These are phyloP conservation scores for Neoboletus subvelutipes DNA, from an alignment of 768 basidiomycete species.

Conservation along the genomic window DNA sequence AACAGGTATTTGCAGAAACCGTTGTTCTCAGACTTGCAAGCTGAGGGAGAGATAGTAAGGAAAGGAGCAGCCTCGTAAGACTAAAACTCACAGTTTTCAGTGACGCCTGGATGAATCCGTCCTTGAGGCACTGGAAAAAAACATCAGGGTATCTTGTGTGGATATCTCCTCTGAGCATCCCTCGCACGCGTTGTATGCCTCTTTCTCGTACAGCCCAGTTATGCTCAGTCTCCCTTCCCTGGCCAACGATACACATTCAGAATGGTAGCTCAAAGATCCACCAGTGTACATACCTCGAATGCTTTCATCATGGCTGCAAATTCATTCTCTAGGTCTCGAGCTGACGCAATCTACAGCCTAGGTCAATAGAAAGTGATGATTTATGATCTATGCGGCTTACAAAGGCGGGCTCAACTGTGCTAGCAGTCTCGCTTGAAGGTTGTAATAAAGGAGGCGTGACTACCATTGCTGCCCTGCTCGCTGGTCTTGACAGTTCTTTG, in stretches of 20 bases:
- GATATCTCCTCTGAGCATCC: conserved; percentile 87
- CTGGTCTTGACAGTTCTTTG: conserved; percentile 53
- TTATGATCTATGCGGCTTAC: conserved; percentile 41
- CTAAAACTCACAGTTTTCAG: conserved; percentile 72
- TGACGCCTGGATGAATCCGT: conserved; percentile 77
- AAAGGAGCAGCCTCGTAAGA: neutral
- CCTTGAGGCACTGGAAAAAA: conserved; percentile 74
- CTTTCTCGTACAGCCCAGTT: conserved; percentile 89
- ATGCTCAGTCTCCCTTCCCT: conserved; percentile 97
- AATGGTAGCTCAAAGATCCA: neutral
- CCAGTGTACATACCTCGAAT: conserved; percentile 64
- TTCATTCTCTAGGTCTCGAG: conserved; percentile 81
- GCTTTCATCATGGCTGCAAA: conserved; percentile 74
- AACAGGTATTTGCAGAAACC: conserved; percentile 74
- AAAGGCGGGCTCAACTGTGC: conserved; percentile 64
- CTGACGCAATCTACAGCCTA: conserved; percentile 71
- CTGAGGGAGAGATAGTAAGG: conserved; percentile 39
- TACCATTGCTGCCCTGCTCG: conserved; percentile 55
- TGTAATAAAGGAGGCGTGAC: conserved; percentile 44
- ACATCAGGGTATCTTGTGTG: conserved; percentile 69
- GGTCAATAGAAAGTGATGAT: conserved; percentile 1
- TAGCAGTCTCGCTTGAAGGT: conserved; percentile 39
- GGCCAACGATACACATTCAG: conserved; percentile 4
- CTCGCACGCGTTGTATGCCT: conserved; percentile 73
- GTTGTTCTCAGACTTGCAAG: conserved; percentile 89